Base-by-base conservation (phyloP, 2,329 filamentous ascomycete species). In the Aspergillus phoenicis region DNA sequence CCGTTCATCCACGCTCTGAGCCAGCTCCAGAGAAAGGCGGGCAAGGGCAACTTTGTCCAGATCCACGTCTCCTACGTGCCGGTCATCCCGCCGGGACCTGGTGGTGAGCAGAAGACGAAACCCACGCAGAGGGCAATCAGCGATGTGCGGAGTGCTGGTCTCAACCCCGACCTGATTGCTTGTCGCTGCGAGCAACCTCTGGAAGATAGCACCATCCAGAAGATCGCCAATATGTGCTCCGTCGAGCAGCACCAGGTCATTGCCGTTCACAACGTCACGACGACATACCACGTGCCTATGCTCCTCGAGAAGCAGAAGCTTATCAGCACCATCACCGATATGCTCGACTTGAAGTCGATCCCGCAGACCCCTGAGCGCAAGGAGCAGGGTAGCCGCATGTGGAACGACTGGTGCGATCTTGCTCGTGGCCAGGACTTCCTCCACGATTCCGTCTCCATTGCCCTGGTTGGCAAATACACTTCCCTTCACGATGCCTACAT, bases 221-320 rank as follows among this genome's bases (percentile, higher is more conserved):
- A 99, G 81, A 92, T 99, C 64, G 93, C 94, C 63, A 86, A 87
- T 71, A 91, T 89, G 78, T 98, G 94, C 77, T 91, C 97, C 73
- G 89, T 97, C 52, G 91, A 96, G 57, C 80, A 85, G 10, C 85
- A 93, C 66, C 92, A 97, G 73, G 92, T 98, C 47, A 82, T 98
- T 64, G 90, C 87, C 10, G 93, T 99, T 10, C 89, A 90, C 68
- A 90, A 98, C 75, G 91, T 98, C 78, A 83, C 89, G 20, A 93
- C 93, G 11, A 96, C 91, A 56, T 99, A 99, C 78, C 93, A 97
- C 66, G 94, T 98, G 2, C 95, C 95, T 0, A 83, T 97, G n/a
- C 89, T 98, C 24, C 88, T 98, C 13, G 86, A 94, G 68, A 84
- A 93, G 67, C 91, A 98, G 78, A 86, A 88, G 24, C 82, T 98